Evolutionary conservation across 495 filamentous ascomycete genomes (phyloP), one percentile per base, ranked within the genome.

Genomic region (Xylaria telfairii): DNA sequence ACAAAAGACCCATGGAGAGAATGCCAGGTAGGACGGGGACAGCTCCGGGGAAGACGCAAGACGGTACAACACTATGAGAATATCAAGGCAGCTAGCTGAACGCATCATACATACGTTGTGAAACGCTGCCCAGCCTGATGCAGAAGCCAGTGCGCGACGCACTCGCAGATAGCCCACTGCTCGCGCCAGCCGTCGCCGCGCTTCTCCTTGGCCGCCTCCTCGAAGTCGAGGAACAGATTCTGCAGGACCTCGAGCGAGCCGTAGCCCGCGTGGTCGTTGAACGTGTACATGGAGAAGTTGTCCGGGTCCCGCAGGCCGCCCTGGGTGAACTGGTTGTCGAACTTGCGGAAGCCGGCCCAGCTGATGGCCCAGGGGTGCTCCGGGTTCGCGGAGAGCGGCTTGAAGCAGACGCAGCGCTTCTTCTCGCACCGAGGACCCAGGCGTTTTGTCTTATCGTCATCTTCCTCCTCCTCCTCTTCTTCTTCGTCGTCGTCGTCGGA

Each of bases 351-450:
- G 34, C 81, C 82, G 2, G 83, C 81, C 28, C 67, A 67, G 32
- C 75, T 83, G 65, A 85, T 28, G 37, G 78, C 67, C 75, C 76
- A 86, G 0, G 78, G 73, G 56, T 85, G 81, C 9, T 82, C 80
- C 0, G 83, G 83, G 54, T 86, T 79, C 13, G 34, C 34, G 34
- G 59, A 26, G 3, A 73, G 74, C 7, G 74, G 77, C 67, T 81
- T 82, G 47, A 74, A 66, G 75, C 84, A 86, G 17, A 83, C 24
- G 71, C 84, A 86, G 13, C 57, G 62, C 30, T 72, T 78, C 54
- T 74, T 70, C 34, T 77, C 76, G 39, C 74, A 75, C 12, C 46
- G 62, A 13, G 62, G 62, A 9, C 28, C 60, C 10, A 46, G 17
- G 3, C 44, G 44, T 41, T 53, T 26, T 13, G 46, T 34, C 24